These are phyloP conservation scores for Penicillium sp. DNA, from an alignment of 2,329 filamentous ascomycete genomes.

Conservation along the genomic window DNA sequence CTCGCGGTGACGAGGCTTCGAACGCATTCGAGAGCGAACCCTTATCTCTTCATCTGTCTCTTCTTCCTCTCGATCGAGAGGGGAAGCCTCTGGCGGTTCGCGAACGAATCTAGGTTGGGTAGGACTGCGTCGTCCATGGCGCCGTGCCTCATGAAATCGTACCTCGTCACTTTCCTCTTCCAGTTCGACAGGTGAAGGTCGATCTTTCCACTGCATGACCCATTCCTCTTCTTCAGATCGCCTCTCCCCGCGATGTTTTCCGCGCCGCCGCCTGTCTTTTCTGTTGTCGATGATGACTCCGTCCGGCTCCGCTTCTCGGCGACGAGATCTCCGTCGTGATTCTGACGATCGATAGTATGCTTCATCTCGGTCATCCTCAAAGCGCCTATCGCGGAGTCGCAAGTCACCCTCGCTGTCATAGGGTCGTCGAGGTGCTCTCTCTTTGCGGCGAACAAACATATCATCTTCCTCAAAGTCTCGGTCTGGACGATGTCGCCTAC, in stretches of 20 bases:
- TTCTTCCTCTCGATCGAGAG: constrained; percentile 3
- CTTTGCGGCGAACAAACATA: background rate
- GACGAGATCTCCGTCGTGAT: constrained; percentile 7
- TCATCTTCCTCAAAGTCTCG: constrained; percentile 12
- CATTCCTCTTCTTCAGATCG: constrained; percentile 26
- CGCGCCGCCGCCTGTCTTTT: constrained; percentile 8
- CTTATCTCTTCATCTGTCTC: constrained; percentile 6
- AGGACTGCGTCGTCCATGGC: constrained; percentile 9
- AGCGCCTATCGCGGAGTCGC: constrained; percentile 1
- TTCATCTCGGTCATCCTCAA: constrained; percentile 9
- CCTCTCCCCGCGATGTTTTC: constrained; percentile 13
- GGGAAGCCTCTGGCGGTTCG: constrained; percentile 11
- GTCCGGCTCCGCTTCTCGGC: constrained; percentile 18
- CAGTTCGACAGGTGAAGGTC: constrained; percentile 9
- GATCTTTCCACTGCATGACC: constrained; percentile 20
- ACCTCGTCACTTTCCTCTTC: constrained; percentile 13
- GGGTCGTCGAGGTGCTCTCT: constrained; percentile 3
- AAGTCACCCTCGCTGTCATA: constrained; percentile 3
- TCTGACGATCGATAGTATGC: constrained; percentile 3
- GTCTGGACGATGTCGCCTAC: constrained; percentile 2
- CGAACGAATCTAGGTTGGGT: constrained; percentile 4
- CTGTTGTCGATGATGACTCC: constrained; percentile 34
- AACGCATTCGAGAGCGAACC: constrained; percentile 8
- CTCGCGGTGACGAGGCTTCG: constrained; percentile 9
- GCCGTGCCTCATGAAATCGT: constrained; percentile 5